These are phyloP conservation scores for Citrus trifoliata DNA, from an alignment of 345 rosid genomes.

Conservation along the genomic window DNA sequence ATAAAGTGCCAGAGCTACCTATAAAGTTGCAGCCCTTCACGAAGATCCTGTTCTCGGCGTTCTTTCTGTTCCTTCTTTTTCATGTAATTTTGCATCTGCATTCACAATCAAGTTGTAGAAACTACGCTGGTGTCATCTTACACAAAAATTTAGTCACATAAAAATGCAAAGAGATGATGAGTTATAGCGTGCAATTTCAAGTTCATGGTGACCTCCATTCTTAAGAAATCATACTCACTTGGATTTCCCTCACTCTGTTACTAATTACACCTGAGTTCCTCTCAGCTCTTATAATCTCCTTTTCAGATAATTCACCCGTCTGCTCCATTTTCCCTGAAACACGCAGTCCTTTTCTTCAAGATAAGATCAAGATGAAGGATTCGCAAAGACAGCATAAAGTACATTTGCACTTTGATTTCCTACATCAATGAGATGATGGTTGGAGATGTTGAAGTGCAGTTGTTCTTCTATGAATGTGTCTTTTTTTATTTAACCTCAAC, in stretches of 20 bases:
- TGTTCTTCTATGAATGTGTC: not conserved
- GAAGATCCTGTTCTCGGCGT: conserved; percentile 71
- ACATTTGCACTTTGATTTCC: not conserved
- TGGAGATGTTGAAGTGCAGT: not conserved
- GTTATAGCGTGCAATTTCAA: not conserved
- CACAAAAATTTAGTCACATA: not conserved
- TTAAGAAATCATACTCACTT: conserved; percentile 41
- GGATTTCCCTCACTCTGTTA: conserved; percentile 80
- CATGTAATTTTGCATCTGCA: conserved; percentile 78
- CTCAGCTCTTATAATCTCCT: conserved; percentile 92
- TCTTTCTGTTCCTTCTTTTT: conserved; percentile 76
- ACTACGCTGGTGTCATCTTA: conserved; percentile 7
- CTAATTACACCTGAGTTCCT: conserved; percentile 90
- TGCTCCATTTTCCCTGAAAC: conserved; percentile 62
- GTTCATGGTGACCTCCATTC: not conserved
- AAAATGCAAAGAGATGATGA: not conserved
- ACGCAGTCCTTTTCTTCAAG: not conserved
- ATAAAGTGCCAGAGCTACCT: conserved; percentile 33
- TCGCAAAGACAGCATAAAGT: not conserved
- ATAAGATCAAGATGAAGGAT: not conserved
- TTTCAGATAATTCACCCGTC: conserved; percentile 74
- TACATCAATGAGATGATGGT: not conserved
- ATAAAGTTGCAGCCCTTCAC: conserved; percentile 76
- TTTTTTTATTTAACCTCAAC: not conserved
- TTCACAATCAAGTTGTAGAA: conserved; percentile 6